These are phyloP conservation scores for Croton setiger DNA, from an alignment of 441 rosid genomes.

Conservation along the genomic window DNA sequence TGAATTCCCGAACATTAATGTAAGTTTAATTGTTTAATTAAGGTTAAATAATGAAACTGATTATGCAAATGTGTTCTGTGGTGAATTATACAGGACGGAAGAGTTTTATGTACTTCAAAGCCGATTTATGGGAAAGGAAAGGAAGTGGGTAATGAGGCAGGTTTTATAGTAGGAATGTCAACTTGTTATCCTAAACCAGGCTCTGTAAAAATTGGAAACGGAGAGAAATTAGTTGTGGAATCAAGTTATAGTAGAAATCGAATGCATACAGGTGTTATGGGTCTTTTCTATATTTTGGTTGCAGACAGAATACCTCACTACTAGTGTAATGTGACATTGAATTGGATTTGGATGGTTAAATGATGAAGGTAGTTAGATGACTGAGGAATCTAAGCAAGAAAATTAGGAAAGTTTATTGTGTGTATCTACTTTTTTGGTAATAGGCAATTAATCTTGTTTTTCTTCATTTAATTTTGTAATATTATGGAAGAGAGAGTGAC, in stretches of 20 bases:
- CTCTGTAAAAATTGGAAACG: conserved; percentile 43
- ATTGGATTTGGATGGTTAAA: too few species aligned
- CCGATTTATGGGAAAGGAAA: conserved; percentile 66
- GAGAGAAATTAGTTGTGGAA: conserved; percentile 61
- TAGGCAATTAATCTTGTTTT: too few species aligned
- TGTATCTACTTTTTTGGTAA: too few species aligned
- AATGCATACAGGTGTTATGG: conserved; percentile 82
- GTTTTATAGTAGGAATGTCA: conserved; percentile 89
- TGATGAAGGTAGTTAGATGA: too few species aligned
- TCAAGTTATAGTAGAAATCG: conserved; percentile 49
- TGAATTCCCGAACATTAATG: conserved; percentile 9
- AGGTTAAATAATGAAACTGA: too few species aligned
- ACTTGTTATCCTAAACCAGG: conserved; percentile 78
- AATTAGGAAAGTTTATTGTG: too few species aligned
- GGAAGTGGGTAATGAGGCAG: conserved; percentile 84
- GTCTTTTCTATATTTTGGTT: conserved; percentile 65
- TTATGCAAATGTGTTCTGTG: neutral
- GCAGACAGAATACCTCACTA: conserved; percentile 41
- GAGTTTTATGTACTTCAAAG: conserved; percentile 50
- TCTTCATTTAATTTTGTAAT: too few species aligned
- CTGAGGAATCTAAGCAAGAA: too few species aligned
- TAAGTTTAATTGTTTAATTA: too few species aligned
- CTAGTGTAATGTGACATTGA: too few species aligned
- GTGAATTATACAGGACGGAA: conserved; percentile 47
- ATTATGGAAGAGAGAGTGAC: too few species aligned